Evolutionary conservation across 2,329 filamentous ascomycete species (phyloP).

Genomic region (Drechslerella dactyloides): DNA sequence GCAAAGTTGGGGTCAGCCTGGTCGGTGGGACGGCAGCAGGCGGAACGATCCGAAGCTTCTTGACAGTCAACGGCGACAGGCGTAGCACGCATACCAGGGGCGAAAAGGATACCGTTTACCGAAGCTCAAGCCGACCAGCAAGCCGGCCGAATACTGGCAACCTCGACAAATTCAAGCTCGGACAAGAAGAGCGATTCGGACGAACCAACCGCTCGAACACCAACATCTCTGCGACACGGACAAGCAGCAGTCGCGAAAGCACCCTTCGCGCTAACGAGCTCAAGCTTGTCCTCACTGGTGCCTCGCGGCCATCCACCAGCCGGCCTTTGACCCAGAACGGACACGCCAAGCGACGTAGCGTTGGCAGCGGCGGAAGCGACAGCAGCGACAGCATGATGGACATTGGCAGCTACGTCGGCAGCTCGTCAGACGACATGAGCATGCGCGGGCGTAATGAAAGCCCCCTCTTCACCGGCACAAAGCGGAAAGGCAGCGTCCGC

Average conservation of each 20-base stretch:
- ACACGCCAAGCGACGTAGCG: slow-evolving; percentile 35
- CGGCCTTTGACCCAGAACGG: slow-evolving; percentile 37
- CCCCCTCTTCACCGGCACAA: slow-evolving; percentile 16
- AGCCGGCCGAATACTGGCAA: slow-evolving; percentile 42
- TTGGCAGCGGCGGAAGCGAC: slow-evolving; percentile 33
- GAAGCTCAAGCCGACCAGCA: slow-evolving; percentile 52
- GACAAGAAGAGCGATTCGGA: slow-evolving; percentile 41
- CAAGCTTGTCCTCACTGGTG: slow-evolving; percentile 59
- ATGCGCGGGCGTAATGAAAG: slow-evolving; percentile 29
- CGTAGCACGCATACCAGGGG: slow-evolving; percentile 50
- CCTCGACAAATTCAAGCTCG: slow-evolving; percentile 42
- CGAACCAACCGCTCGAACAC: slow-evolving; percentile 45
- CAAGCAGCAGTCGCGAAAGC: slow-evolving; percentile 57
- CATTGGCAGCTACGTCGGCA: slow-evolving; percentile 42
- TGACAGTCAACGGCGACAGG: slow-evolving; percentile 64
- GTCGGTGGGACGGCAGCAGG: slow-evolving; percentile 34
- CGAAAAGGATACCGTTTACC: slow-evolving; percentile 32
- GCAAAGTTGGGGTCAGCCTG: slow-evolving; percentile 65
- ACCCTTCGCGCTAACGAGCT: slow-evolving; percentile 61
- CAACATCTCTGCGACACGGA: slow-evolving; percentile 55
- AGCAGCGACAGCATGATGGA: slow-evolving; percentile 50
- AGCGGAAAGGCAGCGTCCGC: slow-evolving; percentile 34
- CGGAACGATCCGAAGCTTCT: slow-evolving; percentile 63
- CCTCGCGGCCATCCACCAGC: slow-evolving; percentile 20
- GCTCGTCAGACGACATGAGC: slow-evolving; percentile 41